A percentile compares a stretch with the other conserved stretches of the same genome.
Conservation (phyloP, 164 flowering plant genomes). For the Amborella trichopoda region DNA sequence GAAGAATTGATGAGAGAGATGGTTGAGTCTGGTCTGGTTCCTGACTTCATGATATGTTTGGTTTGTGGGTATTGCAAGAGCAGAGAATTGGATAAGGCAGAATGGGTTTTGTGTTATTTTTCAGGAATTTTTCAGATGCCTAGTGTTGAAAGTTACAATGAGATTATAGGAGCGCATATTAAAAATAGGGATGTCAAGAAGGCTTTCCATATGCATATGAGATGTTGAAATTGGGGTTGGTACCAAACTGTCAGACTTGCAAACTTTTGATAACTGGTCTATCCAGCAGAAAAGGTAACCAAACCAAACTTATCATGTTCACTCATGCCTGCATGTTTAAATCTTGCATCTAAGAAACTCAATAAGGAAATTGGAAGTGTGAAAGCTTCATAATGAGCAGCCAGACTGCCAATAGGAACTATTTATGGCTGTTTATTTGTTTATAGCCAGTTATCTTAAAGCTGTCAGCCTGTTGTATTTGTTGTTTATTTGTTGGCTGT, state of each 20-base stretch:
- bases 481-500: too few relatives aligned
- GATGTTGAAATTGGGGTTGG: slow-evolving; percentile 53
- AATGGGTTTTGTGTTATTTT: slow-evolving; percentile 33
- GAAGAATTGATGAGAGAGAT: slow-evolving; percentile 49
- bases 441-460: too few relatives aligned
- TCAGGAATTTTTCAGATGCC: slow-evolving; percentile 38
- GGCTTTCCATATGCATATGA: slow-evolving; percentile 51
- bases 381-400: too few relatives aligned
- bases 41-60: slow-evolving; percentile 48
- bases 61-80: slow-evolving; percentile 44
- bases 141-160: slow-evolving; percentile 51
- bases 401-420: too few relatives aligned
- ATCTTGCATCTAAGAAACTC: too few relatives aligned
- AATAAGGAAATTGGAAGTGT: too few relatives aligned
- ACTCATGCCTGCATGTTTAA: too few relatives aligned
- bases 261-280: slow-evolving; percentile 54
- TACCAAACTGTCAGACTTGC: slow-evolving; percentile 51
- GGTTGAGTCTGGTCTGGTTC: slow-evolving; percentile 37
- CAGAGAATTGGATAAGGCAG: slow-evolving; percentile 43
- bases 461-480: too few relatives aligned
- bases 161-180: slow-evolving; percentile 19
- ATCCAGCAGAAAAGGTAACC: too few relatives aligned
- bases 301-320: too few relatives aligned
- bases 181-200: slow-evolving; percentile 34
- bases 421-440: too few relatives aligned